These are phyloP conservation scores for Brassica carinata DNA, from an alignment of 345 rosid species.

Conservation along the genomic window DNA sequence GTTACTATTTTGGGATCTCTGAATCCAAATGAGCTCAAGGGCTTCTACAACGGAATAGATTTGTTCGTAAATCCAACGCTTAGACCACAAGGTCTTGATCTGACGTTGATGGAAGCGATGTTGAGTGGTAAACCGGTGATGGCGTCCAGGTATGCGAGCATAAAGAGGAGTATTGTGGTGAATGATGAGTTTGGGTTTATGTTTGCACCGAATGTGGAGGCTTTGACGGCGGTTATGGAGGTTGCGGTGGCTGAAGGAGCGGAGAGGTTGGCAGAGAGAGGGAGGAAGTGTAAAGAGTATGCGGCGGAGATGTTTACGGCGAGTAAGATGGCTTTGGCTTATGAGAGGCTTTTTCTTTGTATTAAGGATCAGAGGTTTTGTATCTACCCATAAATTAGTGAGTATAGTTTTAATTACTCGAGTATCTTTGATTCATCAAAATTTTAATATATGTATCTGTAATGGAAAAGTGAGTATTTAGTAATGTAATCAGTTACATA, in stretches of 20 bases:
- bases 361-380: constrained; percentile 75
- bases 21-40: constrained; percentile 58
- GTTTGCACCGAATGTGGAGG: constrained; percentile 85
- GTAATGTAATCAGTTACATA: neutral
- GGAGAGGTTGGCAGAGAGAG: constrained; percentile 66
- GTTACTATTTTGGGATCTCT: constrained; percentile 75
- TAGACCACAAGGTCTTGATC: constrained; percentile 93
- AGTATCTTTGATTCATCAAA: neutral
- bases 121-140: constrained; percentile 87
- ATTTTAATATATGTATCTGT: neutral
- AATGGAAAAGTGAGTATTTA: constrained; percentile 6
- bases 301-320: constrained; percentile 87
- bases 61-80: constrained; percentile 85
- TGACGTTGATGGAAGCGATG: constrained; percentile 95
- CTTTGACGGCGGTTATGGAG: constrained; percentile 61
- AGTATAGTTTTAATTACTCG: neutral
- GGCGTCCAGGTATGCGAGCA: constrained; percentile 91
- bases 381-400: constrained; percentile 44
- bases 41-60: constrained; percentile 78
- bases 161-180: constrained; percentile 81
- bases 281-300: constrained; percentile 63
- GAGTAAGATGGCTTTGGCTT: constrained; percentile 86
- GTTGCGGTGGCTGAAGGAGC: constrained; percentile 65
- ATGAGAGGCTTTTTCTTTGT: constrained; percentile 87
- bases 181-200: constrained; percentile 82